These are phyloP conservation scores for Acer campestre DNA, from an alignment of 345 rosid genomes.

Conservation along the genomic window DNA sequence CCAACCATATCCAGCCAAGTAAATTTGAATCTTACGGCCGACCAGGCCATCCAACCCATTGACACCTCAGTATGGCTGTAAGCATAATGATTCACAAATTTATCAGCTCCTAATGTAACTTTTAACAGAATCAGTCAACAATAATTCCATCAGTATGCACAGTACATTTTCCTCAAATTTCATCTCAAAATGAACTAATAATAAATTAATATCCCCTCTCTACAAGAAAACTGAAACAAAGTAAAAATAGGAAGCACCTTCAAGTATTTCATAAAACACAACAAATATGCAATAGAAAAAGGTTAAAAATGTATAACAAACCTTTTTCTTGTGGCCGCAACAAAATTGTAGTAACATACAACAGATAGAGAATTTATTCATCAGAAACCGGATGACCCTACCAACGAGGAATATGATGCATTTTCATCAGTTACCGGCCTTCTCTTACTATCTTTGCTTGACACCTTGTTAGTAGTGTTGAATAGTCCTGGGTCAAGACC, in stretches of 20 bases:
- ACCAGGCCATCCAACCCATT: too few species aligned
- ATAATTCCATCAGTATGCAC: too few species aligned
- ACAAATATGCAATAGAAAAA: background rate
- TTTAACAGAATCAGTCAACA: too few species aligned
- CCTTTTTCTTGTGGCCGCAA: constrained; percentile 1
- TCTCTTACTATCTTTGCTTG: constrained; percentile 26
- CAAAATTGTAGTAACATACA: background rate
- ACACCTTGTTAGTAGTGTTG: constrained; percentile 25
- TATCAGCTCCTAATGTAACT: too few species aligned
- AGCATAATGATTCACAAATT: too few species aligned
- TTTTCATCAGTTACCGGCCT: constrained; percentile 61
- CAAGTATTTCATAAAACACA: background rate
- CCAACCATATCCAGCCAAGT: too few species aligned
- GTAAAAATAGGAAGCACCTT: background rate
- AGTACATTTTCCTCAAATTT: too few species aligned
- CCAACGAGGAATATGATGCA: constrained; percentile 83
- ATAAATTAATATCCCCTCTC: background rate
- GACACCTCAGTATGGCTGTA: too few species aligned
- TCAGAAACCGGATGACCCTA: constrained; percentile 82
- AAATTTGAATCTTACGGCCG: too few species aligned
- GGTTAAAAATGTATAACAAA: background rate
- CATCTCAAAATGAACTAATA: too few species aligned
- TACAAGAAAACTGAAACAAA: background rate
- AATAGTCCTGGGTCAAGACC: constrained; percentile 50
- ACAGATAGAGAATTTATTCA: background rate